Percentiles rank a stretch among this genome's conserved stretches.
Conservation (phyloP, 345 rosid genomes). For the Orychophragmus violaceus region DNA sequence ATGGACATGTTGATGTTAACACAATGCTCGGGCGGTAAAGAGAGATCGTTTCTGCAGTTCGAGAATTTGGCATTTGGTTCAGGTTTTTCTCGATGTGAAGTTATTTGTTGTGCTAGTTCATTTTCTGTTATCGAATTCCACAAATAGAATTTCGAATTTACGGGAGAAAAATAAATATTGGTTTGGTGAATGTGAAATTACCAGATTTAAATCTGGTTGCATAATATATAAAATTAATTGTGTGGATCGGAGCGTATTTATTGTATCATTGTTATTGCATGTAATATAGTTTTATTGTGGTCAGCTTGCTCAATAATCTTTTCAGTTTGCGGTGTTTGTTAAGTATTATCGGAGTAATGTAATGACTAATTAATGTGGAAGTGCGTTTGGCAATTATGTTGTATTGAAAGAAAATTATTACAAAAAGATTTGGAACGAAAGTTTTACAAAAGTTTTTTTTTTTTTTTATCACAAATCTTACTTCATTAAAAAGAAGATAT, state of each 20-base stretch:
- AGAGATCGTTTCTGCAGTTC: conserved; percentile 36
- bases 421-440: no score
- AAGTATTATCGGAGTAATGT: neutral
- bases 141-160: neutral
- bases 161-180: neutral
- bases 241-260: neutral
- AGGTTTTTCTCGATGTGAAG: conserved; percentile 32
- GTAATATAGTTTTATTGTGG: neutral
- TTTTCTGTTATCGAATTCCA: conserved; percentile 18
- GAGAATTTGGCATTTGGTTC: conserved; percentile 32
- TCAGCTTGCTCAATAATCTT: neutral
- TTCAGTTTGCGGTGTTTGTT: neutral
- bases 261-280: neutral
- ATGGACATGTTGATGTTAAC: conserved; percentile 44
- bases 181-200: no score
- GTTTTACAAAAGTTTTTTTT: no score
- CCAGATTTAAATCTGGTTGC: no score
- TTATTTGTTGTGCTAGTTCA: neutral
- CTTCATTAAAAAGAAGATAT: no score
- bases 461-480: no score
- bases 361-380: neutral
- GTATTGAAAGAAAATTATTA: neutral
- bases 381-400: neutral
- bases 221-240: no score
- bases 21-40: conserved; percentile 36